These are phyloP conservation scores for Raddia guianensis DNA, from an alignment of 176 grass and related monocot genomes.

Conservation along the genomic window DNA sequence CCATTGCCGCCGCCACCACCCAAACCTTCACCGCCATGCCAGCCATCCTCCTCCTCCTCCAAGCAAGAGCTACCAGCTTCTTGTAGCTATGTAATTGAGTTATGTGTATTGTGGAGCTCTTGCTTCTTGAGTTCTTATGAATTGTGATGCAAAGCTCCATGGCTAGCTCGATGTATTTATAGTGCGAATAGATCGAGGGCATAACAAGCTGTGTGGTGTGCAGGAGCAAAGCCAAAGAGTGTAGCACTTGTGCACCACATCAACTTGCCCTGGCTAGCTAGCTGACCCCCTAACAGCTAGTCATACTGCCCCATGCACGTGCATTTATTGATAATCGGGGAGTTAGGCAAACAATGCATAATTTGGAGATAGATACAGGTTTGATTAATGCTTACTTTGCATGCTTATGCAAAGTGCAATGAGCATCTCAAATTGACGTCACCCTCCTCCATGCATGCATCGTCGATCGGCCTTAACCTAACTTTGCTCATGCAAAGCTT, in stretches of 20 bases:
- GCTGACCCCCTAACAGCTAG: background rate
- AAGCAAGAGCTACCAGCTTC: background rate
- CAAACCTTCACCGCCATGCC: conserved; percentile 33
- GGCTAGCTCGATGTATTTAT: conserved; percentile 41
- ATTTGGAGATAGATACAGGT: background rate
- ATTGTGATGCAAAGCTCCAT: conserved; percentile 13
- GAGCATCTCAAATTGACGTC: background rate
- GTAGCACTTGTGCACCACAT: conserved; percentile 23
- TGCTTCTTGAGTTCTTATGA: background rate
- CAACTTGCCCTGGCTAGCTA: background rate
- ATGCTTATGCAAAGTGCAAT: background rate
- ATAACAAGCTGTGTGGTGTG: background rate
- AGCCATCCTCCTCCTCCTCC: background rate
- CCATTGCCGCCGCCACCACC: conserved; percentile 23
- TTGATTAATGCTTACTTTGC: background rate
- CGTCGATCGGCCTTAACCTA: background rate
- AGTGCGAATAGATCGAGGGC: conserved; percentile 17
- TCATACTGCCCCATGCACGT: background rate
- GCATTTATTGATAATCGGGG: background rate
- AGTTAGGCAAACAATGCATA: conserved; percentile 27
- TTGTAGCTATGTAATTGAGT: background rate
- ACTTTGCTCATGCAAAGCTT: conserved; percentile 32
- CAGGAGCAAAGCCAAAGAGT: conserved; percentile 24
- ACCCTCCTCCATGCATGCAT: background rate
- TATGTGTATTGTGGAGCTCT: background rate